These are phyloP conservation scores for Hypoxylon sp. DNA, from an alignment of 2,329 filamentous ascomycete genomes.

Conservation along the genomic window DNA sequence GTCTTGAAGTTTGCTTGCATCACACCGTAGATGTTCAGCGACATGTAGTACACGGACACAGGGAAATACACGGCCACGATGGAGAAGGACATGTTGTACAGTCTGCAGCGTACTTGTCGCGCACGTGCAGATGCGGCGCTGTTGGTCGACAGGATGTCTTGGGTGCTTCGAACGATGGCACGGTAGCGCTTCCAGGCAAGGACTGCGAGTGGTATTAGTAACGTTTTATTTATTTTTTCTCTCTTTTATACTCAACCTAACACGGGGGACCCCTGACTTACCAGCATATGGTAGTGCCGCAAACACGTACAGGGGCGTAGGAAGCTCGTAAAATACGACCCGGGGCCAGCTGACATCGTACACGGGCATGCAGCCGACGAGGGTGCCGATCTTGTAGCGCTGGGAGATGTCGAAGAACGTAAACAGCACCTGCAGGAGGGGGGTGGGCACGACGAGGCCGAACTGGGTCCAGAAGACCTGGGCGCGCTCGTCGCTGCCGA, in stretches of 20 bases:
- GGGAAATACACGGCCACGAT: constrained; percentile 66
- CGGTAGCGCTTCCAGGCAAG: constrained; percentile 62
- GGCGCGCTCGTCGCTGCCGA: constrained; percentile 57
- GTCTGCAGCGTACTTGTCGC: constrained; percentile 62
- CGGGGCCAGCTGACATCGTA: constrained; percentile 61
- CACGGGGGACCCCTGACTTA: constrained; percentile 56
- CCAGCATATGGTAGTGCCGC: constrained; percentile 61
- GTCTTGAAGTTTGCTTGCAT: constrained; percentile 45
- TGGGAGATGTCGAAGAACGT: constrained; percentile 61
- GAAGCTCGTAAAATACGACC: constrained; percentile 61
- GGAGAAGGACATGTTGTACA: constrained; percentile 67
- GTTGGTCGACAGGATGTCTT: constrained; percentile 56
- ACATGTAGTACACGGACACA: constrained; percentile 56
- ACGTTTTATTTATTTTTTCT: constrained; percentile 4
- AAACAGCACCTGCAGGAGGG: constrained; percentile 61
- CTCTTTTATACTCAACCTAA: not conserved
- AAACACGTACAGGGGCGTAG: constrained; percentile 58
- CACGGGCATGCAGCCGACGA: constrained; percentile 62
- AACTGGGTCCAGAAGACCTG: constrained; percentile 60
- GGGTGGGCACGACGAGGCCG: constrained; percentile 66
- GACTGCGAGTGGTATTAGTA: constrained; percentile 39
- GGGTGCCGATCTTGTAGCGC: constrained; percentile 62
- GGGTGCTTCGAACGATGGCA: constrained; percentile 57
- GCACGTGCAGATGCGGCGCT: constrained; percentile 57
- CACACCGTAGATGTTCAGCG: constrained; percentile 55